Base-by-base conservation (phyloP, 352 stramenopile genomes). In the Phytophthora melonis region DNA sequence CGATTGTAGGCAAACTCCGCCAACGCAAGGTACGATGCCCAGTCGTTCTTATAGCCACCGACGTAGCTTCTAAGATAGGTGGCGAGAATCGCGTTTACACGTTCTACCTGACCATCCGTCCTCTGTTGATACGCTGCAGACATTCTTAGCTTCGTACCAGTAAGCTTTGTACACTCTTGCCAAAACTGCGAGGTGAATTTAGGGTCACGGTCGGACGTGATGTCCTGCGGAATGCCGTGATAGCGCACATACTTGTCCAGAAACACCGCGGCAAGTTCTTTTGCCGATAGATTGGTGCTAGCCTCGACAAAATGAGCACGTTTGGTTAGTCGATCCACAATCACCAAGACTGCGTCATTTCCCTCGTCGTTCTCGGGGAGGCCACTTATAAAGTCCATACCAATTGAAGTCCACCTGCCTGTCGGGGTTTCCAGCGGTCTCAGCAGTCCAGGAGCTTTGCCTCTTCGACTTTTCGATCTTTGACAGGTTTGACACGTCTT, bases 251-350 rank as follows among this genome's bases (percentile, higher is more conserved):
- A 65, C 0, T 41, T 3, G 25, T n/a, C 25, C 13, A 56, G n/a
- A 30, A 56, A 56, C 9, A 25, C 9, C 9, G 10, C n/a, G n/a
- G 58, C 58, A 0, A 65, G 10, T 2, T 14, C 18, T 56, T 65
- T 23, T 10, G 41, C 30, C 3, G 41, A 25, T 4, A 55, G 56
- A 32, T 23, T 47, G 1, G 58, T 32, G 25, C 27, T 54, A 1
- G 19, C 27, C 19, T 54, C 47, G n/a, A 67, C 11, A 8, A 67
- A 58, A n/a, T 67, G 47, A 9, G 60, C 60, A 27, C 59, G n/a
- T 34, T n/a, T n/a, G 39, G 49, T 58, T 3, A 67, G 11, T 23
- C 45, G 34, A 47, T 67, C 60, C 3, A 13, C 30, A 25, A 59
- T 59, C 8, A 59, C 60, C 30, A 67, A 21, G 13, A 67, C n/a